These are phyloP conservation scores for Aureobasidium lini DNA, from an alignment of 2,329 filamentous ascomycete species.

Conservation along the genomic window DNA sequence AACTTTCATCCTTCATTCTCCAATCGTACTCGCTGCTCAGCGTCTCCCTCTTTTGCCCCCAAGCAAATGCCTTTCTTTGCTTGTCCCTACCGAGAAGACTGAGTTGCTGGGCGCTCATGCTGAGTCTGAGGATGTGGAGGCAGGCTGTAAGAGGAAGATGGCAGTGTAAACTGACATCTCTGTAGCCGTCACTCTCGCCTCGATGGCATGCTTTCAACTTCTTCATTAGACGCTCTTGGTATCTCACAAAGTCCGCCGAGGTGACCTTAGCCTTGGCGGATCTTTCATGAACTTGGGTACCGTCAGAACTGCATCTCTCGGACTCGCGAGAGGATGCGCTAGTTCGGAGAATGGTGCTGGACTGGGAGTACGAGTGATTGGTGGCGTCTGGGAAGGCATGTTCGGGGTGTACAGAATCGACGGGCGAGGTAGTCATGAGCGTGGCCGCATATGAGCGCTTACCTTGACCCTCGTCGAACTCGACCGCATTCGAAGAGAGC, in stretches of 20 bases:
- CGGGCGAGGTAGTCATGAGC: constrained; percentile 18
- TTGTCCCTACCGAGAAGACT: constrained; percentile 28
- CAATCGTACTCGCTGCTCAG: constrained; percentile 27
- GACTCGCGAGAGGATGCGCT: neutral
- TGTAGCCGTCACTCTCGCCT: constrained; percentile 17
- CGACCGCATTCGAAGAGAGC: neutral
- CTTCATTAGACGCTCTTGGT: constrained; percentile 21
- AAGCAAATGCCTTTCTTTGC: constrained; percentile 25
- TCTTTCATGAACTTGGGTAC: constrained; percentile 13
- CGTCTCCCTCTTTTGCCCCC: constrained; percentile 28
- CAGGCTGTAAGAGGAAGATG: constrained; percentile 28
- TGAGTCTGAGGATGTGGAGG: constrained; percentile 24
- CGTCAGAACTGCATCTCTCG: neutral
- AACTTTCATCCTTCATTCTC: constrained; percentile 28
- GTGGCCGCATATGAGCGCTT: constrained; percentile 22
- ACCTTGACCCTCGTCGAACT: neutral
- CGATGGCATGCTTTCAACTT: constrained; percentile 12
- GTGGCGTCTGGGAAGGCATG: constrained; percentile 23
- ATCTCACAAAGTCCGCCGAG: constrained; percentile 21
- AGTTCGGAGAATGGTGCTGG: constrained; percentile 15
- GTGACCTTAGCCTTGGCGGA: constrained; percentile 18
- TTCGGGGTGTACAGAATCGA: constrained; percentile 18
- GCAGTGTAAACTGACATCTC: constrained; percentile 20
- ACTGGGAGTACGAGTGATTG: constrained; percentile 18
- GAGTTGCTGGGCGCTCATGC: constrained; percentile 18